Evolutionary conservation across 75 land plant species (phyloP), one percentile per base, ranked within the genome.

Genomic region (Isoetes taiwanensis): DNA sequence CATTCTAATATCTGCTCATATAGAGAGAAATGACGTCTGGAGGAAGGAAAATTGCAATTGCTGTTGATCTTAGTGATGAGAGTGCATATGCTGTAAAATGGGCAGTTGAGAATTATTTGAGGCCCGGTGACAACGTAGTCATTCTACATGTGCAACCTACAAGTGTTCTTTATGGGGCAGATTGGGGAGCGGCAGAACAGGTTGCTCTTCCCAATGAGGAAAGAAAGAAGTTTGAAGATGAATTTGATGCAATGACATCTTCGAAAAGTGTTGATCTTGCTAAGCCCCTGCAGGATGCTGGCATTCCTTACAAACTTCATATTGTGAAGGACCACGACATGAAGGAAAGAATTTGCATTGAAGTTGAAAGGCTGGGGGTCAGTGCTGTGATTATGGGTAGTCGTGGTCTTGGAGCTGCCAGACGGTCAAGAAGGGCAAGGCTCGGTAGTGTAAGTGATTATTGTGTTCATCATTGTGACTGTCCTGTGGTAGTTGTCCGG

Each of bases 291-390:
- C 65, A 69, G 3, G 86, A 82, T 17, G 86, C 75, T 0, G 64
- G 55, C 3, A 74, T 85, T 20, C 86, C 83, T 12, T 79, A 62
- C 70, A 85, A 79, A 65, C 76, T 79, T 46, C 90, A 85, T 43
- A 85, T 85, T 5, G 90, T 85, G 14, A 85, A 85, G 62, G 87
- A 85, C 43, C 90, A 85, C 43, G 90, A 85, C 68, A 82, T 85
- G 90, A 85, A 85, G 64, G 90, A 85, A 62, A 35, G 86, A 37
- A 71, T 85, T 16, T 85, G 86, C 30, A 53, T 62, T 31, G 64
- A 60, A 38, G 59, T 85, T 8, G 90, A 85, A 33, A 80, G 59
- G 64, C 75, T 14, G 77, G 62, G 90, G 17, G 43, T 82, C 4
- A 76, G 74, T 31, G 86, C 80, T 0, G 74, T 84, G 17, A 81